A percentile compares a stretch with the other conserved stretches of the same genome.
Evolutionary conservation across 2,329 filamentous ascomycete species (phyloP).

Genomic region (Coniochaeta sp.): DNA sequence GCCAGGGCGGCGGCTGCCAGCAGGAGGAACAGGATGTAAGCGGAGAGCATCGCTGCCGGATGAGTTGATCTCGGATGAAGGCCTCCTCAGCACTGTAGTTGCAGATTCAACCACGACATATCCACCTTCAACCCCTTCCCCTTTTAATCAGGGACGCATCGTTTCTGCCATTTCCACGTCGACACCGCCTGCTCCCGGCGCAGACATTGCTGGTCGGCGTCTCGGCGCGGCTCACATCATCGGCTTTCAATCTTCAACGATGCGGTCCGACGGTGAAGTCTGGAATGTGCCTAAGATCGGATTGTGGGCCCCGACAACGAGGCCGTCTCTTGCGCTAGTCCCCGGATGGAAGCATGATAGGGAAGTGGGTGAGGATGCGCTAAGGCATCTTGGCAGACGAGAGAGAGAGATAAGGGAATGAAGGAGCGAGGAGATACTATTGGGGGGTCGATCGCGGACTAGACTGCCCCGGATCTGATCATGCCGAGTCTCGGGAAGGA

Average conservation of each 20-base stretch:
- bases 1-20: slow-evolving; percentile 2
- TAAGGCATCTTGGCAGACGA: neutral
- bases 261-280: neutral
- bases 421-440: neutral
- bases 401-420: neutral
- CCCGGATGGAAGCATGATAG: neutral
- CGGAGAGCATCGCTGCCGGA: slow-evolving; percentile 2
- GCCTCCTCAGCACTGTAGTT: neutral
- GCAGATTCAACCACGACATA: neutral
- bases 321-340: neutral
- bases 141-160: neutral
- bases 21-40: slow-evolving; percentile 3
- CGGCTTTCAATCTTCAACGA: neutral
- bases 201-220: neutral
- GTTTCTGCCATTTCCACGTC: neutral
- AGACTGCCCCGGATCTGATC: neutral
- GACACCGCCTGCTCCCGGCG: slow-evolving; percentile 1
- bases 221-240: neutral
- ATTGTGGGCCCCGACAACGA: slow-evolving; percentile 5
- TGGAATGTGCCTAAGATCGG: slow-evolving; percentile 3
- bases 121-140: neutral
- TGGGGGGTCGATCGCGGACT: neutral
- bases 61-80: too few species aligned
- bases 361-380: slow-evolving; percentile 1
- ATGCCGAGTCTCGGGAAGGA: neutral